Conservation (phyloP, 2,329 filamentous ascomycete species). For the Sarocladiaceae sp. region DNA sequence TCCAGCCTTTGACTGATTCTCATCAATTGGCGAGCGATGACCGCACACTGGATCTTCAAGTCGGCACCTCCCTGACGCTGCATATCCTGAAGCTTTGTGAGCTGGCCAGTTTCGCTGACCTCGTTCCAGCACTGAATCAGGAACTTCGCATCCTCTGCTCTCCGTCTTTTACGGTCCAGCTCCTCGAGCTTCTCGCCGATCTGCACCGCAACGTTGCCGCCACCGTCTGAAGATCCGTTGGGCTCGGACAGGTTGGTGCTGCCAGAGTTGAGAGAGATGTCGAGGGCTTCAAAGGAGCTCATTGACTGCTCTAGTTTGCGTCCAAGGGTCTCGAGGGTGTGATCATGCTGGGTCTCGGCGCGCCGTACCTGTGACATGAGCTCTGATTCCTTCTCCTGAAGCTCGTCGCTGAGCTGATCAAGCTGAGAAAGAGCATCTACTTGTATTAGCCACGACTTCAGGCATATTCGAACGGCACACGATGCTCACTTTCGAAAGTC, state of each 20-base stretch:
- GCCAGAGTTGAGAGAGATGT: conserved; percentile 68
- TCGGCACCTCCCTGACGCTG: conserved; percentile 78
- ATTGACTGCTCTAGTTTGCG: conserved; percentile 89
- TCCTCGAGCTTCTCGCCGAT: conserved; percentile 93
- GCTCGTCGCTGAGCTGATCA: conserved; percentile 67
- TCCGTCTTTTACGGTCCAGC: conserved; percentile 81
- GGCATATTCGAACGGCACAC: conserved; percentile 3
- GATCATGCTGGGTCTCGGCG: conserved; percentile 86
- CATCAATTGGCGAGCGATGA: conserved; percentile 88
- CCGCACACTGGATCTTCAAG: conserved; percentile 88
- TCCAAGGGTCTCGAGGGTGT: conserved; percentile 81
- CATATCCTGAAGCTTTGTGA: conserved; percentile 83
- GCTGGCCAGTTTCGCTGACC: conserved; percentile 80
- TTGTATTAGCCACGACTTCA: conserved; percentile 17
- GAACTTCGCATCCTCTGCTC: conserved; percentile 90
- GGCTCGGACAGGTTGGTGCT: conserved; percentile 28
- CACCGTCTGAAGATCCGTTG: conserved; percentile 40
- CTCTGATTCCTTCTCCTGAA: conserved; percentile 87
- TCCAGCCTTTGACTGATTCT: conserved; percentile 91
- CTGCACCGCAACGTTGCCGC: conserved; percentile 86
- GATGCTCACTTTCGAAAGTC: conserved; percentile 69
- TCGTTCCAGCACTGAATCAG: conserved; percentile 96
- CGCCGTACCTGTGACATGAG: conserved; percentile 82
- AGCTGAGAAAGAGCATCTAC: conserved; percentile 61
- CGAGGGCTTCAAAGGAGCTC: conserved; percentile 83